Percentiles rank a stretch among this genome's conserved stretches.
Conservation (phyloP, 2,329 filamentous ascomycete genomes). For the Aspergillus phoenicis region DNA sequence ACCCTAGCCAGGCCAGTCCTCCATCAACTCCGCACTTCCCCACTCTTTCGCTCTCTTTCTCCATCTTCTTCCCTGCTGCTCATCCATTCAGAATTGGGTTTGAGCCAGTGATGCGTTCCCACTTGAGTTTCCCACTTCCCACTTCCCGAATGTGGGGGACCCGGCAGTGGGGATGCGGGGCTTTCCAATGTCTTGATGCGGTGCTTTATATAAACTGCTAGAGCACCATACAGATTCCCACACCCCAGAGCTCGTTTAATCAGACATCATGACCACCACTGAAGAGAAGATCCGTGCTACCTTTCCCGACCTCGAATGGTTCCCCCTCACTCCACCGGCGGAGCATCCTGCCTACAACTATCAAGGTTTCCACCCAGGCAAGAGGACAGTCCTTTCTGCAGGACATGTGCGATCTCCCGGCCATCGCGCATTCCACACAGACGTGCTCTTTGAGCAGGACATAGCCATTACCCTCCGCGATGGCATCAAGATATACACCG, state of each 20-base stretch:
- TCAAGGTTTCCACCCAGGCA: conserved; percentile 12
- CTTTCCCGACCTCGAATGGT: conserved; percentile 1
- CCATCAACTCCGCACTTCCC: background rate
- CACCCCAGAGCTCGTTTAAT: background rate
- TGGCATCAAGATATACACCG: conserved; percentile 26
- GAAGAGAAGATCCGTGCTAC: background rate
- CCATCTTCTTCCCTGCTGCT: background rate
- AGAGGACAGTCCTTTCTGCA: conserved; percentile 5
- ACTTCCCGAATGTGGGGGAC: background rate
- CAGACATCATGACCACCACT: background rate
- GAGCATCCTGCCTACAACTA: conserved; percentile 4
- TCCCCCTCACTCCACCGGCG: background rate
- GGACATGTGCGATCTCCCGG: conserved; percentile 13
- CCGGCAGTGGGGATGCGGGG: background rate
- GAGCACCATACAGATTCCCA: background rate
- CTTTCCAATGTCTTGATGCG: background rate
- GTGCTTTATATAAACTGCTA: background rate
- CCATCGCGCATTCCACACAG: conserved; percentile 7
- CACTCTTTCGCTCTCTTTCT: background rate
- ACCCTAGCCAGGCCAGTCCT: background rate
- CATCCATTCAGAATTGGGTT: background rate
- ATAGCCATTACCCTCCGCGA: conserved; percentile 29
- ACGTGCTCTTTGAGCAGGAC: conserved; percentile 29
- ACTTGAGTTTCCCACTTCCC: background rate
- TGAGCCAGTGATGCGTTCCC: background rate